Evolutionary conservation across 2,329 filamentous ascomycete genomes (phyloP), one percentile per base, ranked within the genome.

Genomic region (Emergomyces orientalis): DNA sequence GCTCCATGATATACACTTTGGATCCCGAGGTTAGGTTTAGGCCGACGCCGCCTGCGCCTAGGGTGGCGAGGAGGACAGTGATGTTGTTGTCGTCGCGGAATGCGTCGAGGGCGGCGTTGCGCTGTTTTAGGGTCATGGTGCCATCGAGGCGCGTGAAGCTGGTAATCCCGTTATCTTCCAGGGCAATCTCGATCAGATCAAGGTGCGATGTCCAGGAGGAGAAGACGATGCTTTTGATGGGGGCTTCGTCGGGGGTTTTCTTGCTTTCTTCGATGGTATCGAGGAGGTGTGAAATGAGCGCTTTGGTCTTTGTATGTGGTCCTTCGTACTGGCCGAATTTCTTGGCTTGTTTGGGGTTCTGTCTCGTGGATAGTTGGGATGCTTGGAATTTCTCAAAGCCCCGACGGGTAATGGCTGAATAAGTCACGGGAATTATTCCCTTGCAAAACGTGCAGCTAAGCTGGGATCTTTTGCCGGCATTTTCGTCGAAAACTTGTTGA

Each of bases 161-260:
- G 13, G 82, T 82, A n/a, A 78, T 65, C 1, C 69, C 71, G 55
- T 74, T 71, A 59, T 84, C 81, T 37, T 85, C 81, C 17, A 97
- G 82, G 0, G 92, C 93, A 59, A 90, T 81, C 71, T 94, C 86
- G 68, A 99, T 96, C 25, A 99, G 84, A 73, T 97, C 92, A 19
- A 99, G 84, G 72, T 97, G 92, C 0, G 89, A 88, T 0, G 94
- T 97, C 92, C 94, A 97, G n/a, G 87, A 88, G 0, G 91, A 96
- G 76, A 97, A 97, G 7, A 99, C 86, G 17, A 99, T 91, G 32
- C 90, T 94, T 74, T 96, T 97, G 76, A 90, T 88, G 0, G 92
- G 92, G 0, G 85, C 83, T 70, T 92, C 85, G 13, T 83, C 77
- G 0, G 86, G 84, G 11, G 84, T 64, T 13, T 75, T 68, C 17